These are phyloP conservation scores for Candolleomyces eurysporus DNA, from an alignment of 768 basidiomycete genomes.

Conservation along the genomic window DNA sequence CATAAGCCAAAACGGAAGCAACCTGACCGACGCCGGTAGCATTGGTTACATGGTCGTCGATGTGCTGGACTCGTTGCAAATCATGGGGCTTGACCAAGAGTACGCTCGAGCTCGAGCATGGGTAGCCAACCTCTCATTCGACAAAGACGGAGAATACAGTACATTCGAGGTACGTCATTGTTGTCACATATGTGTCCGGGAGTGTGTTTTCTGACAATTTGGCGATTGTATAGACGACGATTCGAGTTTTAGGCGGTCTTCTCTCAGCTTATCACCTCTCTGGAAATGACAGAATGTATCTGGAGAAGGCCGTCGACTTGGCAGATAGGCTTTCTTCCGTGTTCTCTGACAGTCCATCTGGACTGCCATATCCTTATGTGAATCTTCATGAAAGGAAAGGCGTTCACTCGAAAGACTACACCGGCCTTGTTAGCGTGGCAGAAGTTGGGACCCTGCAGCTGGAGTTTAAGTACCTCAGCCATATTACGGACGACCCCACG, in stretches of 20 bases:
- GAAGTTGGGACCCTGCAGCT: conserved; percentile 88
- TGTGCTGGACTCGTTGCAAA: conserved; percentile 82
- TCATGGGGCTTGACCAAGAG: conserved; percentile 84
- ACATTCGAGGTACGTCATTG: conserved; percentile 76
- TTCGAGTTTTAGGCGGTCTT: conserved; percentile 88
- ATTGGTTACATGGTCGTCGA: conserved; percentile 93
- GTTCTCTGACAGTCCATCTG: conserved; percentile 73
- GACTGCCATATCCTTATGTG: conserved; percentile 74
- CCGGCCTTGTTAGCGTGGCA: conserved; percentile 72
- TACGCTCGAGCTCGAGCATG: conserved; percentile 78
- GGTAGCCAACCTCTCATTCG: conserved; percentile 73
- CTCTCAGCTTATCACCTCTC: conserved; percentile 87
- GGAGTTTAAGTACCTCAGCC: conserved; percentile 83
- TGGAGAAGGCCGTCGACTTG: conserved; percentile 78
- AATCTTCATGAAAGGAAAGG: conserved; percentile 68
- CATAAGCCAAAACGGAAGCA: conserved; percentile 67
- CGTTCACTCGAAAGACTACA: conserved; percentile 55
- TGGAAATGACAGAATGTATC: conserved; percentile 63
- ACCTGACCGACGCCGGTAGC: conserved; percentile 64
- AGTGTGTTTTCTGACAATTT: background rate
- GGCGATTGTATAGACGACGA: conserved; percentile 68
- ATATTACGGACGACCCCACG: conserved; percentile 68
- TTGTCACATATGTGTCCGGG: background rate
- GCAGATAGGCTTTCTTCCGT: conserved; percentile 79
- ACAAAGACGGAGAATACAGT: conserved; percentile 77